Evolutionary conservation across 2,329 filamentous ascomycete genomes (phyloP), one percentile per base, ranked within the genome.

Genomic region (Clonostachys rosea): DNA sequence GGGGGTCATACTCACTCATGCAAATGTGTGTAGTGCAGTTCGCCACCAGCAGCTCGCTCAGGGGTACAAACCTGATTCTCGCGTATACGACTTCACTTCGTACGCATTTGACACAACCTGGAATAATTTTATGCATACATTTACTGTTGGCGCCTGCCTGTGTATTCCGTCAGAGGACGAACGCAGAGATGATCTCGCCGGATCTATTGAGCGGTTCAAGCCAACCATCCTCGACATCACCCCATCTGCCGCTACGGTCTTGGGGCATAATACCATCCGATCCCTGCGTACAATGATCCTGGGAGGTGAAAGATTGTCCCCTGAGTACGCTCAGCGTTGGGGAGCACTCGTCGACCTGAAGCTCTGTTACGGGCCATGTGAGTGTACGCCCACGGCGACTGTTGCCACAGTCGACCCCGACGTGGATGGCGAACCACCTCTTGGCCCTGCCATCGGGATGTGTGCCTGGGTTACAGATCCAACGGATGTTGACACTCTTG

Each of bases 51-150:
- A 67, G 64, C 4, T 56, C 67, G 4, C 63, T 63, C 5, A 66
- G 75, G 24, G 66, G 69, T 30, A 73, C 74, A 62, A 59, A 5
- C 51, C 63, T 2, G 61, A 63, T 33, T 71, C 71, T 1, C 64
- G 69, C 11, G 68, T 73, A 36, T 68, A 75, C 43, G 69, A 75
- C 52, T 75, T 75, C 45, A 68, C 70, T 3, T 73, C 74, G 2
- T 78, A 79, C 51, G 76, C 75, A 7, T 80, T 79, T 49, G 76
- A 80, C 49, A 75, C 75, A 43, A 74, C 73, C 48, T 70, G 78
- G n/a, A 43, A 33, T 10, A 47, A 48, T 14, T 43, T 49, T 18
- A 37, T 49, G 14, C 36, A 44, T 6, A 47, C 45, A 12, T 43
- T 53, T 12, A 41, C 47, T 10, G 41, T 35, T 14, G 51, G 51